Conservation (phyloP, 2,329 filamentous ascomycete genomes). For the Neonectria hederae region DNA sequence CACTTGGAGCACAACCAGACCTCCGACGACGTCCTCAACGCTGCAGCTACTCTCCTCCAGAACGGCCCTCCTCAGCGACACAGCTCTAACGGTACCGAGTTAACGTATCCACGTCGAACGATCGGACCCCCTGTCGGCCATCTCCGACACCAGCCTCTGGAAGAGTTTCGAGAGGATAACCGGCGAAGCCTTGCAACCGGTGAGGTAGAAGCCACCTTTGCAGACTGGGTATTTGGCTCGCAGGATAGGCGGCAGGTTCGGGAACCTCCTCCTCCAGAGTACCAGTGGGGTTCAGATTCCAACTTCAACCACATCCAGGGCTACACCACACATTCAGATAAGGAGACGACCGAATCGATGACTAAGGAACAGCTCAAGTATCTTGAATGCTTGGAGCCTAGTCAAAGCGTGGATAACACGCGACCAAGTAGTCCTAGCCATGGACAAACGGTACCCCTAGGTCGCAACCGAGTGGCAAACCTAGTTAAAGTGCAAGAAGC, state of each 20-base stretch:
- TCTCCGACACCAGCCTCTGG: slow-evolving; percentile 54
- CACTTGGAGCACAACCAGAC: slow-evolving; percentile 45
- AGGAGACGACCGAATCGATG: slow-evolving; percentile 67
- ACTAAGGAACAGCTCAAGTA: slow-evolving; percentile 64
- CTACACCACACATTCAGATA: slow-evolving; percentile 66
- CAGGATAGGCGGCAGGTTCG: slow-evolving; percentile 44
- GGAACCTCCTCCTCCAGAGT: slow-evolving; percentile 53
- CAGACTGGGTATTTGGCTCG: slow-evolving; percentile 54
- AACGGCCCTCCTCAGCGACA: slow-evolving; percentile 49
- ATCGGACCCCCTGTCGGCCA: slow-evolving; percentile 52
- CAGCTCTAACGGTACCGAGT: slow-evolving; percentile 40
- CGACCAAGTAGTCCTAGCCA: slow-evolving; percentile 64
- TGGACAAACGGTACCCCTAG: slow-evolving; percentile 26
- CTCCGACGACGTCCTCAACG: slow-evolving; percentile 64
- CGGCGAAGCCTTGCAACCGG: slow-evolving; percentile 45
- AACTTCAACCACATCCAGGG: slow-evolving; percentile 66
- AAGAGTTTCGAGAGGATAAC: slow-evolving; percentile 54
- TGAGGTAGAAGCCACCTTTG: slow-evolving; percentile 51
- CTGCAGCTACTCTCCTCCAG: slow-evolving; percentile 63
- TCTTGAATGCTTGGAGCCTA: slow-evolving; percentile 66
- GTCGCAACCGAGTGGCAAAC: slow-evolving; percentile 33
- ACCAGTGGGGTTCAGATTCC: slow-evolving; percentile 76
- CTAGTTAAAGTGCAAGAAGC: slow-evolving; percentile 48
- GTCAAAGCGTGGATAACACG: slow-evolving; percentile 67
- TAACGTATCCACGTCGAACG: slow-evolving; percentile 37